Conservation (phyloP, 371 early-diverging fungal genomes). For the Syncephalastrum contaminatum region DNA sequence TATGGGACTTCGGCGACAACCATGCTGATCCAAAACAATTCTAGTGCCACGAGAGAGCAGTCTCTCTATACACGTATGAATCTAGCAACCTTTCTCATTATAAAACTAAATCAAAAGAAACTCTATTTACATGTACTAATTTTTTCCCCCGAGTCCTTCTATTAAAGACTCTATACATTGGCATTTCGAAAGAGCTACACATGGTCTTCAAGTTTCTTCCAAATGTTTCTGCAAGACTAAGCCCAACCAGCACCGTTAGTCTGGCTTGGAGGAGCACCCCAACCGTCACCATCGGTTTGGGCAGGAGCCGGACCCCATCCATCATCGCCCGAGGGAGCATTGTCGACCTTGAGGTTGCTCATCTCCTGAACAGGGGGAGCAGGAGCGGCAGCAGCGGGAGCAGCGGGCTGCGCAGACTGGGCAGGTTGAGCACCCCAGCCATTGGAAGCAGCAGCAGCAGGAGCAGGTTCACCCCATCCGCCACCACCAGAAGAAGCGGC, state of each 20-base stretch:
- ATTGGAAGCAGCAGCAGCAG: constrained; percentile 19
- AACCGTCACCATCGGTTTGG: constrained; percentile 26
- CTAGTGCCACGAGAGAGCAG: too few species aligned
- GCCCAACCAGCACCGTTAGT: constrained; percentile 26
- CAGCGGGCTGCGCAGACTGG: constrained; percentile 12
- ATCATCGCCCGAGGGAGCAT: constrained; percentile 20
- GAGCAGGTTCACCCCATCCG: constrained; percentile 23
- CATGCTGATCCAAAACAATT: too few species aligned
- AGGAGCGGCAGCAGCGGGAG: constrained; percentile 22
- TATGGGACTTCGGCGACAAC: too few species aligned
- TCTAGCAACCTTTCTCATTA: too few species aligned
- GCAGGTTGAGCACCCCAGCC: constrained; percentile 17
- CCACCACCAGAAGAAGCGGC: constrained; percentile 20
- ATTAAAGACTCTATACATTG: too few species aligned
- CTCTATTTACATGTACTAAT: too few species aligned
- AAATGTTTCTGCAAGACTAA: too few species aligned
- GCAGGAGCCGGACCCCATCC: constrained; percentile 32
- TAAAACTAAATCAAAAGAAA: too few species aligned
- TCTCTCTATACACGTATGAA: too few species aligned
- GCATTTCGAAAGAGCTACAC: too few species aligned
- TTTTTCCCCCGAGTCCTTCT: too few species aligned
- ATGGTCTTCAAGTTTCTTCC: too few species aligned
- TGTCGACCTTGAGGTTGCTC: background rate
- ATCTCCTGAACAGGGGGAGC: constrained; percentile 7
- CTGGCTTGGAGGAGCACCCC: constrained; percentile 33